Conservation (phyloP, 192 early-diverging fungal genomes). For the Gigaspora rosea region DNA sequence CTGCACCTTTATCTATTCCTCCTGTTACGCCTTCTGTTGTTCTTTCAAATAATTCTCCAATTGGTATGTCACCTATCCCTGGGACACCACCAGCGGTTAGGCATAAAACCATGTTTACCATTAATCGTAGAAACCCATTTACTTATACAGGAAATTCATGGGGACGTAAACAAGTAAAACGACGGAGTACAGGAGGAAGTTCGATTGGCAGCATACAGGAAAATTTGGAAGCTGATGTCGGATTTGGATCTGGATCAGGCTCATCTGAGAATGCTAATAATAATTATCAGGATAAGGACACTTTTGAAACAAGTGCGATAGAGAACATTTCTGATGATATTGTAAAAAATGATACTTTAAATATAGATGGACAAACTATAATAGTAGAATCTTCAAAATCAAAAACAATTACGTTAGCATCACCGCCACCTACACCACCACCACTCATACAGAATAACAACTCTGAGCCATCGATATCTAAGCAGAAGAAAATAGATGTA, state of each 20-base stretch:
- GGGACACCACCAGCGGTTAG: conserved; percentile 25
- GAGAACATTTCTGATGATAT: conserved; percentile 11
- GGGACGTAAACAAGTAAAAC: conserved; percentile 28
- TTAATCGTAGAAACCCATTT: conserved; percentile 24
- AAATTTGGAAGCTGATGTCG: conserved; percentile 13
- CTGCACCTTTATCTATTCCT: conserved; percentile 28
- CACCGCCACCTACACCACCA: conserved; percentile 22
- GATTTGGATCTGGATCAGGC: not conserved
- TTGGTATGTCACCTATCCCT: conserved; percentile 16
- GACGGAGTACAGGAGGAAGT: conserved; percentile 21
- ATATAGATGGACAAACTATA: conserved; percentile 2
- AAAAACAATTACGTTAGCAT: conserved; percentile 25
- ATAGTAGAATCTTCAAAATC: conserved; percentile 31
- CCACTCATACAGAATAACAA: not conserved
- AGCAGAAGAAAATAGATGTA: not conserved
- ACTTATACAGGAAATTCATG: conserved; percentile 16
- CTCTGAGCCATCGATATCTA: not conserved
- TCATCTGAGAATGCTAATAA: conserved; percentile 20
- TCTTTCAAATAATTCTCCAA: conserved; percentile 28
- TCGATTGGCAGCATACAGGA: conserved; percentile 22
- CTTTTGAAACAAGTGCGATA: conserved; percentile 18
- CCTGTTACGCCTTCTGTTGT: conserved; percentile 33
- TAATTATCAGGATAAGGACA: conserved; percentile 8
- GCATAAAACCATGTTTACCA: conserved; percentile 25
- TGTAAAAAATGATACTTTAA: not conserved